phyloP scores from a whole-genome alignment of 2,329 filamentous ascomycete genomes.

The Penicillium capsulatum region DNA sequence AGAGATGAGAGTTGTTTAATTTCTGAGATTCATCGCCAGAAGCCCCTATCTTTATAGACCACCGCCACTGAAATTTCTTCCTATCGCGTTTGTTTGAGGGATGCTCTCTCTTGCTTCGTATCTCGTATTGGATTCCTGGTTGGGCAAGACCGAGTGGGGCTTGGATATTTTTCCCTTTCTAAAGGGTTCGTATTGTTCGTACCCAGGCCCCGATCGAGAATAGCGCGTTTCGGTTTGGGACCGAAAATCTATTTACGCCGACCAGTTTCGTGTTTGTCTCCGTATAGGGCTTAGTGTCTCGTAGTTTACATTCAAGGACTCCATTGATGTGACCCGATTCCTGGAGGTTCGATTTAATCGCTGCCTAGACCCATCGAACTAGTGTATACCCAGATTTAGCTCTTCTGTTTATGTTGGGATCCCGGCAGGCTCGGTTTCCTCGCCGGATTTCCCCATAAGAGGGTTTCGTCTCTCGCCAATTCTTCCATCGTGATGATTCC shows the following conservation, averaged over 20 bases:
- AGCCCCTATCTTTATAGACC: background rate
- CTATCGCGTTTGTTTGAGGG: background rate
- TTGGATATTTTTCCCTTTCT: no score
- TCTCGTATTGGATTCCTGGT: slow-evolving; percentile 1
- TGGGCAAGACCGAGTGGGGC: background rate
- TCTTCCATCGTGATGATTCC: no score
- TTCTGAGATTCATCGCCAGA: no score
- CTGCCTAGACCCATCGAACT: background rate
- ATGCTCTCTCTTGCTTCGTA: slow-evolving; percentile 1
- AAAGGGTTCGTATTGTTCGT: no score
- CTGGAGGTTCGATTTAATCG: background rate
- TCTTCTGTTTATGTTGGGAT: no score
- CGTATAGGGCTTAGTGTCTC: no score
- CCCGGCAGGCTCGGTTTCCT: no score
- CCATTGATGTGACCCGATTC: background rate
- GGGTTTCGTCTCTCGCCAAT: no score
- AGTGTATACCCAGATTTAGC: no score
- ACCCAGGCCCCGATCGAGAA: background rate
- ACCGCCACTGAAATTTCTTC: background rate
- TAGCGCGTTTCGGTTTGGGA: background rate
- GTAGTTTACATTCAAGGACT: background rate
- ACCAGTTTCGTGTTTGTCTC: background rate
- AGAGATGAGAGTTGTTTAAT: no score
- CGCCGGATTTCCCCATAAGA: no score
- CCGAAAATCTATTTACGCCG: no score